Percentiles rank a stretch among this genome's conserved stretches.
Conservation (phyloP, 805 yeast species). For the Saccharomycopsis sp. region DNA sequence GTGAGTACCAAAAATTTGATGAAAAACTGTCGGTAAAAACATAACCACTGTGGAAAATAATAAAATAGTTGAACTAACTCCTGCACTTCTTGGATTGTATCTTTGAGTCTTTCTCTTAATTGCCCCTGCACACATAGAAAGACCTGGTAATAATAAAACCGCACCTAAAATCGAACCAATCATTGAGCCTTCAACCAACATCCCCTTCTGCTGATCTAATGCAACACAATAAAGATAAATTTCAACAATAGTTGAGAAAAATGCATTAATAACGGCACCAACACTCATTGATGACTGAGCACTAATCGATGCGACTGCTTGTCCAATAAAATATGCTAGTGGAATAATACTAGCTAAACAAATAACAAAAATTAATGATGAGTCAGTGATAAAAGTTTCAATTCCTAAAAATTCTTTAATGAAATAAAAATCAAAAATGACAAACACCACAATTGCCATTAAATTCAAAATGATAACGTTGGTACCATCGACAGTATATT, state of each 20-base stretch:
- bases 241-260: slow-evolving; percentile 93
- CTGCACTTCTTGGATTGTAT: slow-evolving; percentile 93
- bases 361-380: slow-evolving; percentile 60
- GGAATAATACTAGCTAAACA: slow-evolving; percentile 86
- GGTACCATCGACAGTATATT: slow-evolving; percentile 94
- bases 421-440: slow-evolving; percentile 69
- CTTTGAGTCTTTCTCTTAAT: slow-evolving; percentile 85
- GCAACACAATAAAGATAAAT: slow-evolving; percentile 87
- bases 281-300: slow-evolving; percentile 99
- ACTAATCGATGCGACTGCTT: slow-evolving; percentile 97
- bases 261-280: slow-evolving; percentile 97
- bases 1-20: slow-evolving; percentile 84
- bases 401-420: slow-evolving; percentile 41
- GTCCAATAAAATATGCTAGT: slow-evolving; percentile 93
- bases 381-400: slow-evolving; percentile 45
- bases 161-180: slow-evolving; percentile 93
- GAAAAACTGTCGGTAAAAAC: slow-evolving; percentile 86
- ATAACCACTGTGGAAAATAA: slow-evolving; percentile 84
- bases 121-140: slow-evolving; percentile 98
- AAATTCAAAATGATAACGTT: slow-evolving; percentile 87
- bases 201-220: slow-evolving; percentile 73
- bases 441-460: slow-evolving; percentile 70
- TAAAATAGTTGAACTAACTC: slow-evolving; percentile 94
- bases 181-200: slow-evolving; percentile 90
- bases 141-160: slow-evolving; percentile 83